Percentiles rank a stretch among this genome's conserved stretches.
Conservation (phyloP, 225 moss, liverwort and hornwort genomes). For the Physcomitrellopsis africana region DNA sequence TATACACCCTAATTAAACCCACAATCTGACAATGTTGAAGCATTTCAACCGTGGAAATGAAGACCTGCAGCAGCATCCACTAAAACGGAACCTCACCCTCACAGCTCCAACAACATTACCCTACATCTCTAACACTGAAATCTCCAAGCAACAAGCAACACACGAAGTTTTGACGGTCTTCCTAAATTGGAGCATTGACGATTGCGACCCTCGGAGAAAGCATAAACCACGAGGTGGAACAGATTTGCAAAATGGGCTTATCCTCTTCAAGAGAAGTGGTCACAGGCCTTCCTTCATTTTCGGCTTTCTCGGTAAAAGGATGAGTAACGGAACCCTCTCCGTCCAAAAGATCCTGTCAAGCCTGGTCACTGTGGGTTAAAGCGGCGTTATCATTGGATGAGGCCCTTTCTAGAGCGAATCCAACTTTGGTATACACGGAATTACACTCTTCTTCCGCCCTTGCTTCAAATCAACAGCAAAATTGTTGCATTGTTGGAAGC, state of each 20-base stretch:
- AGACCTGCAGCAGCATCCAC: neutral
- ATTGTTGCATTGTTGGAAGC: neutral
- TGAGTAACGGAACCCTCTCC: neutral
- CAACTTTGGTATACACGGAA: neutral
- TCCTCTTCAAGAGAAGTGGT: constrained; percentile 31
- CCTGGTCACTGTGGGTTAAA: constrained; percentile 5
- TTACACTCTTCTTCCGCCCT: constrained; percentile 1
- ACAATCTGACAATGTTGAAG: neutral
- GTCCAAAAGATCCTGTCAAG: neutral
- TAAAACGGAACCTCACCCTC: neutral
- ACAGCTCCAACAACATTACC: neutral
- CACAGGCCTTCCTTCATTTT: constrained; percentile 30
- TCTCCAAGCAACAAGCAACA: neutral
- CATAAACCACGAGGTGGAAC: neutral
- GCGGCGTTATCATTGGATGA: neutral
- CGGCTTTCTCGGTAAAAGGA: constrained; percentile 26
- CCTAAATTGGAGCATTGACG: neutral
- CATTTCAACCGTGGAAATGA: neutral
- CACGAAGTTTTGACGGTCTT: neutral
- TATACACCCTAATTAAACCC: constrained; percentile 22
- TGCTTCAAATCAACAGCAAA: no score
- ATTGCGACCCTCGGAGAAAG: neutral
- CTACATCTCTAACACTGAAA: neutral
- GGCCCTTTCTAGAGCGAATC: neutral
- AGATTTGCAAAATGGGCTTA: constrained; percentile 34